Evolutionary conservation across 768 basidiomycete genomes (phyloP), one percentile per base, ranked within the genome.

Genomic region (Kwoniella pini): DNA sequence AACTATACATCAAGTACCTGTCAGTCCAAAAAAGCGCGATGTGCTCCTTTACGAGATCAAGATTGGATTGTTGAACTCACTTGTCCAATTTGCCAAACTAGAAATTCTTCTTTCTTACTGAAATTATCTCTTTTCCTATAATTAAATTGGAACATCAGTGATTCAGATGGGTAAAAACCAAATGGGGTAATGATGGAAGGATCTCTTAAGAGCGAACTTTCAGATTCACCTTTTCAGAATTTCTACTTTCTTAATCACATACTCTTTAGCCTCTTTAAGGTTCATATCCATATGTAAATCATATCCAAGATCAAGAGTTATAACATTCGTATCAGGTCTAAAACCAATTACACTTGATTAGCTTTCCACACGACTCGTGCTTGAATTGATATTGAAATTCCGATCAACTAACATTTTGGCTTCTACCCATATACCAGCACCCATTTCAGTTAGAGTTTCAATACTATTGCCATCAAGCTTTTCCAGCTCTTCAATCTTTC

Each of bases 21-120:
- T n/a, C n/a, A n/a, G n/a, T n/a, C n/a, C n/a, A n/a, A n/a, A n/a
- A n/a, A n/a, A n/a, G n/a, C n/a, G n/a, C n/a, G n/a, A 15, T 0
- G 44, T 62, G 21, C 36, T 54, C 39, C 17, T 21, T 4, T 24
- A 4, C 33, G 33, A 36, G 7, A 7, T 21, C 28, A n/a, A 10
- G 15, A 28, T 17, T 11, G 9, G 10, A 24, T 1, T n/a, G n/a
- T n/a, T 7, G 19, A 0, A 64, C 68, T 52, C 17, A 67, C 69
- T 48, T 67, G 65, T 19, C 57, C 62, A 22, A 70, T 60, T 53
- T 70, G 65, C 69, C 69, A 70, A 7, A 60, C 55, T 17, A 67
- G 30, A 17, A 63, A 43, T 11, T 51, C 63, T 40, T 67, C 60
- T 51, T 61, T 62, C 36, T 44, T 19, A 15, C 54, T 54, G 5